Evolutionary conservation across 2,329 filamentous ascomycete genomes (phyloP), one percentile per base, ranked within the genome.

Genomic region (Colletotrichum tamarilloi): DNA sequence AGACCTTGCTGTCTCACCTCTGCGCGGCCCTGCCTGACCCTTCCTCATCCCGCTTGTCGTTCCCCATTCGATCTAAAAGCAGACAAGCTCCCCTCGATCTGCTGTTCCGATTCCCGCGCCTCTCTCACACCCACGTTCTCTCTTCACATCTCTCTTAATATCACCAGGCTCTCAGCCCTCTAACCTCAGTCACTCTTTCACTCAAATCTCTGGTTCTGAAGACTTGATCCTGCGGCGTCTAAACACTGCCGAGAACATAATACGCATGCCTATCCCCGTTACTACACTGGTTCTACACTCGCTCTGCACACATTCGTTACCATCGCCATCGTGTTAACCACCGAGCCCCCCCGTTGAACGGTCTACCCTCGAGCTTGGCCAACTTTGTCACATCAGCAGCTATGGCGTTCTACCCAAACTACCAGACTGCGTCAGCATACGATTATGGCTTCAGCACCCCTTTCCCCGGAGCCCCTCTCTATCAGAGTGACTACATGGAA

Each of bases 101-200:
- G 70, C 68, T 71, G 68, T 68, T 74, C 72, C 74, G 72, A 68
- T 74, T 63, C 67, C 75, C 72, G 67, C 58, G 68, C 77, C 74
- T 75, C 71, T 74, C 71, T 74, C 73, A 75, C 74, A 76, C 75
- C 76, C 75, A 79, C 79, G 72, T 72, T 79, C 78, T 76, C 78
- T 78, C 75, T 73, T 77, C 62, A 60, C 62, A 66, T 67, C 72
- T 73, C 68, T 76, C 75, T 72, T 72, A 75, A 73, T 75, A 72
- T 74, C 76, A 49, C 19, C 42, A 53, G 64, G 55, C 53, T 60
- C 60, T 62, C 68, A 53, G 38, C 75, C 62, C 53, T 56, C 77
- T 76, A 53, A 73, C 73, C 65, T 62, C 67, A 75, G 75, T 76
- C 75, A 60, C 56, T 77, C 76, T 70, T 75, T 76, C 60, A 53